A percentile compares a stretch with the other conserved stretches of the same genome.
Conservation (phyloP, 805 yeast species). For the Barnettozyma wickerhamii region DNA sequence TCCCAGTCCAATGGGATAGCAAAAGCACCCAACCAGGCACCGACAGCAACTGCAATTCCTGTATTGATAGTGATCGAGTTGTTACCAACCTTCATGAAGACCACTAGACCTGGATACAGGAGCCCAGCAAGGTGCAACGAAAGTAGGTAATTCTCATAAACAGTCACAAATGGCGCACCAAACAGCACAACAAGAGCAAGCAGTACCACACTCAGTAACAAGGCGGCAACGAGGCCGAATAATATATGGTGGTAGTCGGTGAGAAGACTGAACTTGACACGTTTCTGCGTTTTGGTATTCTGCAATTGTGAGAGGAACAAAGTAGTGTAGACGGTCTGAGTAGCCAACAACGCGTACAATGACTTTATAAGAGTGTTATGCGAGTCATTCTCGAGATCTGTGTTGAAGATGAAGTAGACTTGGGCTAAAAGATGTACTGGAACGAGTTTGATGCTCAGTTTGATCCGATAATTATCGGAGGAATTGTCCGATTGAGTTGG, state of each 20-base stretch:
- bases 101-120: slow-evolving; percentile 59
- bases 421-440: slow-evolving; percentile 3
- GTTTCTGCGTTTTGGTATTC: not conserved
- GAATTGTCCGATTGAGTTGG: not conserved
- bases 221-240: slow-evolving; percentile 1
- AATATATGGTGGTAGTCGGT: slow-evolving; percentile 6
- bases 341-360: not conserved
- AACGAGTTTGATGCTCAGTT: not conserved
- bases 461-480: not conserved
- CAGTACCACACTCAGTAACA: not conserved
- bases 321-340: slow-evolving; percentile 1
- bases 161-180: slow-evolving; percentile 74
- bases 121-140: slow-evolving; percentile 59
- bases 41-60: slow-evolving; percentile 38
- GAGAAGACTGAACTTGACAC: not conserved
- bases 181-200: slow-evolving; percentile 47
- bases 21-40: slow-evolving; percentile 89
- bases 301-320: not conserved
- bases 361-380: not conserved
- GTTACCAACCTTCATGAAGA: slow-evolving; percentile 46
- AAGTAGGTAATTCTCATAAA: slow-evolving; percentile 54
- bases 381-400: not conserved
- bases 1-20: slow-evolving; percentile 99
- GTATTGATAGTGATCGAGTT: slow-evolving; percentile 27
- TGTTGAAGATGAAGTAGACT: slow-evolving; percentile 2